A percentile compares a stretch with the other conserved stretches of the same genome.
These are phyloP conservation scores for Eucalyptus pauciflora DNA, from an alignment of 345 rosid species.

Conservation along the genomic window DNA sequence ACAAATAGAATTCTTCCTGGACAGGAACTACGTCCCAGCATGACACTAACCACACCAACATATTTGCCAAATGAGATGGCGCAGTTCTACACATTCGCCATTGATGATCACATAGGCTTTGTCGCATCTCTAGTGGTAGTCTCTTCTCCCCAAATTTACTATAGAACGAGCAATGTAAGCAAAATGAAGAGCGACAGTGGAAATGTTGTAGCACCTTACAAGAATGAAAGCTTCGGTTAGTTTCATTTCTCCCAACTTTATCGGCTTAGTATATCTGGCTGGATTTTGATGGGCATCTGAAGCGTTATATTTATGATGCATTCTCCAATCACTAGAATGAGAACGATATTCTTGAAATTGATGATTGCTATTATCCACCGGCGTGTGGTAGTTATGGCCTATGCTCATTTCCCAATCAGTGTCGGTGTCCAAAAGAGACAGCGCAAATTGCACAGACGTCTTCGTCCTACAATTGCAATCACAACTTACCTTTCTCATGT, in stretches of 20 bases:
- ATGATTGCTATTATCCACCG: background rate
- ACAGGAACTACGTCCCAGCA: background rate
- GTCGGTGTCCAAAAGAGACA: background rate
- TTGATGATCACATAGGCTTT: background rate
- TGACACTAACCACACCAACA: background rate
- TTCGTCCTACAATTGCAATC: background rate
- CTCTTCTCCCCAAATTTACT: background rate
- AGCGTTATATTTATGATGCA: accelerated
- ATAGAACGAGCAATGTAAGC: background rate
- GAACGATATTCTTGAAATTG: too few relatives aligned
- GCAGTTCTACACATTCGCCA: background rate
- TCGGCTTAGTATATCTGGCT: accelerated
- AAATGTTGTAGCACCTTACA: background rate
- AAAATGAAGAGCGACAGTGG: background rate
- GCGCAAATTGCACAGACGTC: accelerated
- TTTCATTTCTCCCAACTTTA: background rate
- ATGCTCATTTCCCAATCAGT: too few relatives aligned
- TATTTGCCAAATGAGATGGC: accelerated
- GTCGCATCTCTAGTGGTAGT: accelerated
- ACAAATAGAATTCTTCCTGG: accelerated
- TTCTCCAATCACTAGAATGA: accelerated
- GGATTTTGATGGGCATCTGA: background rate
- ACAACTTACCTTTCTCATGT: background rate
- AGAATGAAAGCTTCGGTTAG: background rate
- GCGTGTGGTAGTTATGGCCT: background rate